Conservation (phyloP, 306 rosid species). For the Lagenaria siceraria region DNA sequence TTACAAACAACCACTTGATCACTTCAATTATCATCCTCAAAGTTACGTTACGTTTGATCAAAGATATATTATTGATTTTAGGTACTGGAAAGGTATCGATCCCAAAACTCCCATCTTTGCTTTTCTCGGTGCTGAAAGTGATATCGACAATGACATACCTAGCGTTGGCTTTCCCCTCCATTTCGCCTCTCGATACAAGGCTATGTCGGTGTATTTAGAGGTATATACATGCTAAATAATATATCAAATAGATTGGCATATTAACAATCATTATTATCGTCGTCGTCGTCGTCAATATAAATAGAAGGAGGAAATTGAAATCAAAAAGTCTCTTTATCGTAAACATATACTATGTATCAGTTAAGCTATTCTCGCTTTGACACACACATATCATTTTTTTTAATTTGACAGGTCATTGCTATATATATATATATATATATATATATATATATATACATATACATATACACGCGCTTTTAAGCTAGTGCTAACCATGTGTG, state of each 20-base stretch:
- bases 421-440: too few species aligned
- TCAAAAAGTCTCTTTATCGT: too few species aligned
- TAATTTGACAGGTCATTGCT: too few species aligned
- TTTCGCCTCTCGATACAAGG: conserved; percentile 27
- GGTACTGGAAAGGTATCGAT: conserved; percentile 28
- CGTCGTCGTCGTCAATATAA: too few species aligned
- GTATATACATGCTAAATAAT: conserved; percentile 10
- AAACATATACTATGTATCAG: too few species aligned
- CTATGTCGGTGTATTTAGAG: conserved; percentile 35
- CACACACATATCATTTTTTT: too few species aligned
- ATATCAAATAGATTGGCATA: not conserved
- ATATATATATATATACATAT: too few species aligned
- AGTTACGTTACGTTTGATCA: conserved; percentile 36
- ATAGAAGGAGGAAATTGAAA: too few species aligned
- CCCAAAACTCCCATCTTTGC: conserved; percentile 39
- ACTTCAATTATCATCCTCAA: conserved; percentile 39
- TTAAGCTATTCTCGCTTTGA: too few species aligned
- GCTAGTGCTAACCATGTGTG: too few species aligned
- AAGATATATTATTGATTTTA: conserved; percentile 25
- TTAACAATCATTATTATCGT: too few species aligned
- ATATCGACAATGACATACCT: conserved; percentile 6
- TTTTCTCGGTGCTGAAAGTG: conserved; percentile 31
- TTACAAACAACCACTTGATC: conserved; percentile 39
- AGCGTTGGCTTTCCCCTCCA: conserved; percentile 20
- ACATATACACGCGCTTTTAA: too few species aligned